Conservation (phyloP, 352 stramenopile species). For the Globisporangium nagaii region DNA sequence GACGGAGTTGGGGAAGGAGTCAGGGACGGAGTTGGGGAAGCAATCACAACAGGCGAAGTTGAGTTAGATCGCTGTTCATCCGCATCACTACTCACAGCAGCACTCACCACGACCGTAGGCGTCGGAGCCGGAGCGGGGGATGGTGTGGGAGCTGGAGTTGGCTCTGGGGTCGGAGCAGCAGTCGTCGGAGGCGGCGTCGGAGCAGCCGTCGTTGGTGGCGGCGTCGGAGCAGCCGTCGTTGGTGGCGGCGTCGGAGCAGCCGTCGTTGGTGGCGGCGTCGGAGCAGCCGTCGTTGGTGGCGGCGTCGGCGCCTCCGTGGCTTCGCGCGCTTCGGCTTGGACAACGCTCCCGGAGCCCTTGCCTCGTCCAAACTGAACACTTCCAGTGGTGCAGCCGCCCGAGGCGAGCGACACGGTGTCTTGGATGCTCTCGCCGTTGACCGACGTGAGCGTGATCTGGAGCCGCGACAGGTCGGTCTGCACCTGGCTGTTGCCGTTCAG, state of each 20-base stretch:
- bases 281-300: constrained; percentile 1
- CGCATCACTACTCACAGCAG: too few species aligned
- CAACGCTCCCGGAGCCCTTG: neutral
- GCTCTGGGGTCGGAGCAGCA: constrained; percentile 4
- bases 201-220: constrained; percentile 5
- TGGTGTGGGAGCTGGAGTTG: neutral
- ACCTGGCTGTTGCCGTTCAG: constrained; percentile 24
- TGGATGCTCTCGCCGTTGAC: constrained; percentile 42
- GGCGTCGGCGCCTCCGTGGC: neutral
- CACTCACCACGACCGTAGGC: too few species aligned
- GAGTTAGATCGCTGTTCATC: too few species aligned
- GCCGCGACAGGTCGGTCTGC: constrained; percentile 26
- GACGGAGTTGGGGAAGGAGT: too few species aligned
- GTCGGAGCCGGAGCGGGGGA: too few species aligned
- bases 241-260: constrained; percentile 11
- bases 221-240: constrained; percentile 4
- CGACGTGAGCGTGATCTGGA: constrained; percentile 47
- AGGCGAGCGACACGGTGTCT: constrained; percentile 39
- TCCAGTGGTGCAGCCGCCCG: constrained; percentile 26
- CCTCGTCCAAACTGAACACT: constrained; percentile 27
- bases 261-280: constrained; percentile 8
- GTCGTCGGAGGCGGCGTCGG: neutral
- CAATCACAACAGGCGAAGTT: too few species aligned
- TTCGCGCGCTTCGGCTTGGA: too few species aligned
- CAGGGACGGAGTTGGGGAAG: too few species aligned